These are phyloP conservation scores for Colletotrichum costaricense DNA, from an alignment of 2,329 filamentous ascomycete species.

Conservation along the genomic window DNA sequence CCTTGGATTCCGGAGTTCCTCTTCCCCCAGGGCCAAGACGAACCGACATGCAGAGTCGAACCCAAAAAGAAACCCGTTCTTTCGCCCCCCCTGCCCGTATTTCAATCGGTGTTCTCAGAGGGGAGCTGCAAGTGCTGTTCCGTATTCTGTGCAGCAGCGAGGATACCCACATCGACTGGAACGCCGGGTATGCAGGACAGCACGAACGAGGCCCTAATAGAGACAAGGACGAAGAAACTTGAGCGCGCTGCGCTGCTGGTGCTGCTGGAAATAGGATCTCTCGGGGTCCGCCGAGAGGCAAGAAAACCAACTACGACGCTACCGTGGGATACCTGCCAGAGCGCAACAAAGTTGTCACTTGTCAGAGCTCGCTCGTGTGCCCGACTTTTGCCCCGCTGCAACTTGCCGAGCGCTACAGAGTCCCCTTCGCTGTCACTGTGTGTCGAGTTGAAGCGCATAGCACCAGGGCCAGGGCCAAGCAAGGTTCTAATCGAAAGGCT, in stretches of 20 bases:
- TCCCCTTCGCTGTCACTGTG: neutral
- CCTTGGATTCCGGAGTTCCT: neutral
- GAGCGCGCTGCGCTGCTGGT: neutral
- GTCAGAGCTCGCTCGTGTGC: neutral
- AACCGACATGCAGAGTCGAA: conserved; percentile 2
- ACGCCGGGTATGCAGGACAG: neutral
- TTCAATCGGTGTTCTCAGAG: neutral
- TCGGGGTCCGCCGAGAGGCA: neutral
- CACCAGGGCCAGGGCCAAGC: neutral
- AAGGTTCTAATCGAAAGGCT: neutral
- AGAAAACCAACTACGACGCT: neutral
- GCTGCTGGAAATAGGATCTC: neutral
- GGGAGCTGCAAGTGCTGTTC: neutral
- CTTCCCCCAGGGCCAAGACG: neutral
- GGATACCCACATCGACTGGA: neutral
- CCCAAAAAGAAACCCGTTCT: neutral
- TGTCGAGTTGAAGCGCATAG: neutral
- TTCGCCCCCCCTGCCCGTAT: conserved; percentile 7
- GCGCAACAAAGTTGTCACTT: neutral
- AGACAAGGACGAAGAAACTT: neutral
- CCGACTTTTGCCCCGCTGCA: conserved; percentile 1
- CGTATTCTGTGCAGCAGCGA: conserved; percentile 1
- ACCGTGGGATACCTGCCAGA: neutral
- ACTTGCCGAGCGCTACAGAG: neutral
- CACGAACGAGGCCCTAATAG: neutral